A percentile compares a stretch with the other conserved stretches of the same genome.
phyloP scores from a whole-genome alignment of 805 yeast genomes.

The Candida multigemmis region DNA sequence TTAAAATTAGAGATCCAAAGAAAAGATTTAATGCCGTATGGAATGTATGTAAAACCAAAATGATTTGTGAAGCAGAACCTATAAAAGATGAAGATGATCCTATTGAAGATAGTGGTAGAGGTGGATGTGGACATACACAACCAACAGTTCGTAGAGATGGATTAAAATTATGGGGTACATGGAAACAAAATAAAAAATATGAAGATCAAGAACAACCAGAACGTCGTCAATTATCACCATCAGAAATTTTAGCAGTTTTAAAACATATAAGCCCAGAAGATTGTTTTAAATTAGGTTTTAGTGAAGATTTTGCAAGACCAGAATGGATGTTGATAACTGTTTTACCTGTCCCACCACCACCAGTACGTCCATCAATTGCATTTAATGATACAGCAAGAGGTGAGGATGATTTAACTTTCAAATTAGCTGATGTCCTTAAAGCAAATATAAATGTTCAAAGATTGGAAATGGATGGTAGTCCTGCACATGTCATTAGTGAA shows the following conservation, averaged over 20 bases:
- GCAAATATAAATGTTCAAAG: conserved; percentile 97
- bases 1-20: conserved; percentile 86
- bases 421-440: conserved; percentile 91
- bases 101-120: conserved; percentile 52
- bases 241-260: conserved; percentile 85
- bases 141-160: conserved; percentile 97
- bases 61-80: conserved; percentile 88
- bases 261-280: conserved; percentile 86
- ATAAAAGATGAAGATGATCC: conserved; percentile 50
- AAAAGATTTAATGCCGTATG: conserved; percentile 96
- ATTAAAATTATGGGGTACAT: conserved; percentile 92
- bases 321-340: conserved; percentile 98
- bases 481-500: conserved; percentile 95
- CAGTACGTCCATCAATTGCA: conserved; percentile 97
- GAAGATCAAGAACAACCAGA: conserved; percentile 90
- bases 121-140: conserved; percentile 97
- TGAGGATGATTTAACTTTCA: conserved; percentile 97
- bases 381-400: conserved; percentile 97
- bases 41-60: conserved; percentile 83
- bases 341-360: conserved; percentile 99
- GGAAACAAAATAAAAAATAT: conserved; percentile 80
- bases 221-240: conserved; percentile 76
- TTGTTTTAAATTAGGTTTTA: conserved; percentile 74
- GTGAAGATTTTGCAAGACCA: conserved; percentile 95
- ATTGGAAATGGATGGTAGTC: conserved; percentile 97